These are phyloP conservation scores for Penicillium sp. DNA, from an alignment of 2,329 filamentous ascomycete genomes.

Conservation along the genomic window DNA sequence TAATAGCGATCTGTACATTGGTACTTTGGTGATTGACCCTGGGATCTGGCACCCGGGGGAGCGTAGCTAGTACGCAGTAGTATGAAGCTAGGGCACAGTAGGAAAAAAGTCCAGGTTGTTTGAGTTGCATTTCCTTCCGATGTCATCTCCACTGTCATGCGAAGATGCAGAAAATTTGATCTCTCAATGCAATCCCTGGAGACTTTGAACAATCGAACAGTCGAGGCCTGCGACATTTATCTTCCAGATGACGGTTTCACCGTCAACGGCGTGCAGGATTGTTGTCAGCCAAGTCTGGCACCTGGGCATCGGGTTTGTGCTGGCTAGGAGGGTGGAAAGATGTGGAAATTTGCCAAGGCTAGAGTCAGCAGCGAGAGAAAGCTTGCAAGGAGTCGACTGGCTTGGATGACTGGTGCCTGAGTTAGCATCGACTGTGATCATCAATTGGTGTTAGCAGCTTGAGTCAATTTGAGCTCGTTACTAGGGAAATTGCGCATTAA, in stretches of 20 bases:
- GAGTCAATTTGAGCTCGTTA: neutral
- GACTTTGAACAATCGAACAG: neutral
- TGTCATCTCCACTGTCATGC: constrained; percentile 9
- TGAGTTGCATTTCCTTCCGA: constrained; percentile 6
- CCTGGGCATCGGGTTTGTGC: neutral
- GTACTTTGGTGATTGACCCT: constrained; percentile 5
- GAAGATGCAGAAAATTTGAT: constrained; percentile 3
- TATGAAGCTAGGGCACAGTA: neutral
- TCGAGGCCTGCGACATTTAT: constrained; percentile 7
- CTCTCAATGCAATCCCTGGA: constrained; percentile 2
- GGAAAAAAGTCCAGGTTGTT: neutral
- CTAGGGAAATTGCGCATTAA: neutral
- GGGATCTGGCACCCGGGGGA: constrained; percentile 6
- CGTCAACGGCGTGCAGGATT: neutral
- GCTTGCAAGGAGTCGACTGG: neutral
- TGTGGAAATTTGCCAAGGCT: neutral
- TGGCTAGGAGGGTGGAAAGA: neutral
- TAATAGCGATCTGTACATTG: constrained; percentile 18
- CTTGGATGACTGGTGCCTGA: too few species aligned
- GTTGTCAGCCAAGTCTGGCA: neutral
- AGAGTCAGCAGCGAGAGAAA: neutral
- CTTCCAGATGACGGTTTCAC: neutral
- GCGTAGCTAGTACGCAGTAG: neutral
- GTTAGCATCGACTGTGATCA: neutral
- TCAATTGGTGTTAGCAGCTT: neutral